These are phyloP conservation scores for Eimeria maxima DNA, from an alignment of 169 alveolate species.

Conservation along the genomic window DNA sequence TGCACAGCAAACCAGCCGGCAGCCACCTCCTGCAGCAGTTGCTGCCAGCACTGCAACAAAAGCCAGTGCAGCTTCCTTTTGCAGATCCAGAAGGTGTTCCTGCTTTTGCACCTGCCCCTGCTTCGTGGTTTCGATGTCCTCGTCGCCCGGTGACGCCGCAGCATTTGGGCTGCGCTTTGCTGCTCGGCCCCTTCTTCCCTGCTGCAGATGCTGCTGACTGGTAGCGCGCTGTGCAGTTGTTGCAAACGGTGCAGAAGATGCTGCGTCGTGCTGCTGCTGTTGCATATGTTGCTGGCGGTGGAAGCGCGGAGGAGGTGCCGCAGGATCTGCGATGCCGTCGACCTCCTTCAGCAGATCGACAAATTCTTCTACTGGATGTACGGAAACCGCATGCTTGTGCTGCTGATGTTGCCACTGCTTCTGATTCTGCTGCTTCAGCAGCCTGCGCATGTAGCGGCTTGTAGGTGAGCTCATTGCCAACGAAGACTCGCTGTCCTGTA, in stretches of 20 bases:
- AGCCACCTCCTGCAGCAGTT: constrained; percentile 28
- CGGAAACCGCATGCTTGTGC: constrained; percentile 1
- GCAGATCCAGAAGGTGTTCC: constrained; percentile 49
- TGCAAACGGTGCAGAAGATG: not conserved
- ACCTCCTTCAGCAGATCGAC: constrained; percentile 67
- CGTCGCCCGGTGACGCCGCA: not conserved
- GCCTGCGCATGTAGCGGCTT: constrained; percentile 63
- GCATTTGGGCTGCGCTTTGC: not conserved
- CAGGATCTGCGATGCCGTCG: constrained; percentile 72
- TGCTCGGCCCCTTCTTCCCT: not conserved
- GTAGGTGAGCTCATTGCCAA: not conserved
- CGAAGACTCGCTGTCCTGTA: constrained; percentile 21
- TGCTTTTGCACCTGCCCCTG: constrained; percentile 44
- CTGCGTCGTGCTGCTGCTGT: constrained; percentile 30
- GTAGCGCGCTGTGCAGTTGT: not conserved
- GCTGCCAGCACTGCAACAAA: constrained; percentile 74
- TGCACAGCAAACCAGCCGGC: constrained; percentile 34
- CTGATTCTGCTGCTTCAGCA: constrained; percentile 62
- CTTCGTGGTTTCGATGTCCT: not conserved
- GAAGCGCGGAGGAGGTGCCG: constrained; percentile 36
- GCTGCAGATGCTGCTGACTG: constrained; percentile 27
- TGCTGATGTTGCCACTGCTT: constrained; percentile 31
- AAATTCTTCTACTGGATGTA: constrained; percentile 54
- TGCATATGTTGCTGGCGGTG: constrained; percentile 10
- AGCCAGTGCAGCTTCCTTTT: constrained; percentile 45